These are phyloP conservation scores for Corchorus olitorius DNA, from an alignment of 345 rosid genomes.

Conservation along the genomic window DNA sequence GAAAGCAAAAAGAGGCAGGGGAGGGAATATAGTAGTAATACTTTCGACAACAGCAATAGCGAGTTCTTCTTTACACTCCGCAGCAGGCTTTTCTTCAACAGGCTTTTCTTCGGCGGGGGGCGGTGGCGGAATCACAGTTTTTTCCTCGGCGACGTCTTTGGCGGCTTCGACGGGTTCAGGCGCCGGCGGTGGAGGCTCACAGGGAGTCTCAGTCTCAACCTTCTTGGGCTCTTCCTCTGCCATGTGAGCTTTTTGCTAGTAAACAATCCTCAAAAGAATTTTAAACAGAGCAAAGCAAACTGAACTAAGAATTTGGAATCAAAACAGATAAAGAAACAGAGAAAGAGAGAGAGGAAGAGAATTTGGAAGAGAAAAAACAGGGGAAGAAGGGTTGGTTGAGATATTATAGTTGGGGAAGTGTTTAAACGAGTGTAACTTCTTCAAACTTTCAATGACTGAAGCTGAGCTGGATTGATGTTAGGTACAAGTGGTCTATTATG, in stretches of 20 bases:
- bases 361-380: background rate
- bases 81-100: conserved; percentile 5
- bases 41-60: conserved; percentile 36
- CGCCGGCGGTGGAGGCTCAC: background rate
- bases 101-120: conserved; percentile 4
- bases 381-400: conserved; percentile 21
- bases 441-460: background rate
- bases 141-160: conserved; percentile 7
- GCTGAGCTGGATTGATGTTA: conserved; percentile 30
- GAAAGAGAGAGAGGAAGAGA: background rate
- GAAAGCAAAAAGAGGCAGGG: background rate
- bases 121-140: background rate
- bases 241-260: conserved; percentile 31
- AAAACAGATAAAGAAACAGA: background rate
- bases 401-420: conserved; percentile 29
- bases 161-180: background rate
- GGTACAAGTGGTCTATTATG: conserved; percentile 27
- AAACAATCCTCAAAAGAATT: background rate
- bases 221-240: conserved; percentile 52
- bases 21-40: conserved; percentile 12
- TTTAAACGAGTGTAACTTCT: no score
- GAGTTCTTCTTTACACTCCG: conserved; percentile 23
- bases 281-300: background rate
- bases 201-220: conserved; percentile 24
- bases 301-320: background rate